Evolutionary conservation across 2,329 filamentous ascomycete species (phyloP).

Genomic region (Pseudogymnoascus sp.): DNA sequence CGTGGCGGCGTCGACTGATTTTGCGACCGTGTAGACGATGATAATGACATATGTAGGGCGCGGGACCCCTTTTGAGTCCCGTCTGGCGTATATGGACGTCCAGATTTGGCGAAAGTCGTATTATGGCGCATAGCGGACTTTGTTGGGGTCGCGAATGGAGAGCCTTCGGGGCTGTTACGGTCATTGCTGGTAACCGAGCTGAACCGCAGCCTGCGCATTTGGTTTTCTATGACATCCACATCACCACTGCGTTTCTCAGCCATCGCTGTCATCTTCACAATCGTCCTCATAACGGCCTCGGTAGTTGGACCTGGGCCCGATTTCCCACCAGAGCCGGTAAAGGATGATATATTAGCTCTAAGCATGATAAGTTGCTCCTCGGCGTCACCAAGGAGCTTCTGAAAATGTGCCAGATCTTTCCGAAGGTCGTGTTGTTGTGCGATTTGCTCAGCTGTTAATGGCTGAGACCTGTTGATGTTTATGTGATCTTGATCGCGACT

Average conservation of each 20-base stretch:
- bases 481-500: slow-evolving; percentile 61
- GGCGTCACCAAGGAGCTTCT: slow-evolving; percentile 66
- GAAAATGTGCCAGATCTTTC: slow-evolving; percentile 65
- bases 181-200: slow-evolving; percentile 22
- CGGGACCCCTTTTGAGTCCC: slow-evolving; percentile 22
- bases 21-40: slow-evolving; percentile 25
- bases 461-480: slow-evolving; percentile 60
- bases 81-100: slow-evolving; percentile 28
- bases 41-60: slow-evolving; percentile 26
- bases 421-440: slow-evolving; percentile 80
- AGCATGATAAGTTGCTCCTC: slow-evolving; percentile 77
- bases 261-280: slow-evolving; percentile 87
- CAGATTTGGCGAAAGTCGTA: slow-evolving; percentile 24
- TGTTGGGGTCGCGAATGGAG: slow-evolving; percentile 33
- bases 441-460: slow-evolving; percentile 77
- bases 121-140: slow-evolving; percentile 22
- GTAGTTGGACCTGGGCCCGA: slow-evolving; percentile 61
- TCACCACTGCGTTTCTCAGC: slow-evolving; percentile 87
- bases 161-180: slow-evolving; percentile 35
- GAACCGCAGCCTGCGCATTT: slow-evolving; percentile 68
- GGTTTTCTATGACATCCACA: slow-evolving; percentile 80
- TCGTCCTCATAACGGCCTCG: slow-evolving; percentile 86
- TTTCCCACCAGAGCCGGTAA: slow-evolving; percentile 40
- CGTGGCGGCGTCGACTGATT: slow-evolving; percentile 37
- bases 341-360: slow-evolving; percentile 66